Evolutionary conservation across 179 eudicot genomes (phyloP).

Genomic region (Silene coronaria): DNA sequence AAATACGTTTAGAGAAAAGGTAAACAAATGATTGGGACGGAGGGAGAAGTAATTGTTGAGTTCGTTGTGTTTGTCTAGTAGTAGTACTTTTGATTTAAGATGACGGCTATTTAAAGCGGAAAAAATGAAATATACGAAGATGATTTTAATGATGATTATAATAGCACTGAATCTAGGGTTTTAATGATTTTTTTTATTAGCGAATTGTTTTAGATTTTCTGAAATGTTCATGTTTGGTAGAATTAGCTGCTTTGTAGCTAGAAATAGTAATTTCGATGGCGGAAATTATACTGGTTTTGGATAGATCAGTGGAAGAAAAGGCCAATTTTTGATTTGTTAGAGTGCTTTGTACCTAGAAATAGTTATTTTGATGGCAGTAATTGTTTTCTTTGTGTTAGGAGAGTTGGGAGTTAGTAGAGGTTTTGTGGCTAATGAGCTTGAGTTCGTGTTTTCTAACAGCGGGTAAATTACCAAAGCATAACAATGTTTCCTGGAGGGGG

Average conservation of each 20-base stretch:
- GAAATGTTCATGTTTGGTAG: too few species aligned
- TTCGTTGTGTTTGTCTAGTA: too few species aligned
- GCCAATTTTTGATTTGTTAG: background rate
- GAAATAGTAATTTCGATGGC: background rate
- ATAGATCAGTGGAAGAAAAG: background rate
- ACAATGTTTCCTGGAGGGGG: constrained; percentile 95
- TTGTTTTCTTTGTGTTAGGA: background rate
- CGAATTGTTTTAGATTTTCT: too few species aligned
- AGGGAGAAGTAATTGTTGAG: too few species aligned
- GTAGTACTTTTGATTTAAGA: too few species aligned
- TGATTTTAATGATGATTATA: background rate
- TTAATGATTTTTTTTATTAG: too few species aligned
- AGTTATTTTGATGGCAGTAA: too few species aligned
- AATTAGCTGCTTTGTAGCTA: background rate
- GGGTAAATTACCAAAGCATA: constrained; percentile 81
- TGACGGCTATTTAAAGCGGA: background rate
- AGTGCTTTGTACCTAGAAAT: too few species aligned
- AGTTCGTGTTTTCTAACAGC: constrained; percentile 41
- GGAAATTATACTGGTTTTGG: background rate
- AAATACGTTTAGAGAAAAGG: too few species aligned
- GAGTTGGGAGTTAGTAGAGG: background rate
- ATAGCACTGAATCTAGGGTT: too few species aligned
- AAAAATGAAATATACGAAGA: too few species aligned
- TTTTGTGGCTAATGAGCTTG: constrained; percentile 9
- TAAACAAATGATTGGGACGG: background rate